Percentiles rank a stretch among this genome's conserved stretches.
Conservation (phyloP, 805 yeast genomes). For the Metschnikowia shivogae region DNA sequence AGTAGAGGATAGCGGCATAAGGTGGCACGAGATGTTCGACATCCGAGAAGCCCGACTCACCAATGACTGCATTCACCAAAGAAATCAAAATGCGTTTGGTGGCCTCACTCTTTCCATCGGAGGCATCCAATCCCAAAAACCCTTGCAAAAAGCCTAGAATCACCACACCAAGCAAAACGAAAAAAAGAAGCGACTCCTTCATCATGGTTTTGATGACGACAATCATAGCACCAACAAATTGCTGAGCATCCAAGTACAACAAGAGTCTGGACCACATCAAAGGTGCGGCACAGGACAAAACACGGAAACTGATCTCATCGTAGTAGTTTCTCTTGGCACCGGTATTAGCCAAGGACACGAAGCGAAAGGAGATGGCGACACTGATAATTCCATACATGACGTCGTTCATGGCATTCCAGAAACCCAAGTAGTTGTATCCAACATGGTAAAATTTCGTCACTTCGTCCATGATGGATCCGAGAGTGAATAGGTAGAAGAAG, state of each 20-base stretch:
- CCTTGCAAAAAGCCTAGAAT: constrained; percentile 83
- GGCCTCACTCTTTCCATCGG: constrained; percentile 79
- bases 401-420: constrained; percentile 78
- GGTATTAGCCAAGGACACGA: constrained; percentile 28
- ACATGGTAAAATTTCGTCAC: constrained; percentile 67
- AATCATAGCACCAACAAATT: constrained; percentile 84
- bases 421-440: constrained; percentile 66
- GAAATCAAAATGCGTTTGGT: constrained; percentile 60
- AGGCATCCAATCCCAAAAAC: constrained; percentile 78
- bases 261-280: constrained; percentile 80
- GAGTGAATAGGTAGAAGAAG: constrained; percentile 59
- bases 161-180: constrained; percentile 65
- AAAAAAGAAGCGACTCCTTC: constrained; percentile 81
- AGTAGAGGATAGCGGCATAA: constrained; percentile 75
- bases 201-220: constrained; percentile 82
- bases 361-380: constrained; percentile 52
- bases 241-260: constrained; percentile 70
- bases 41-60: constrained; percentile 67
- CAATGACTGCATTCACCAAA: constrained; percentile 67
- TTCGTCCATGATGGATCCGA: constrained; percentile 68
- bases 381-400: constrained; percentile 54
- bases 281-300: constrained; percentile 79
- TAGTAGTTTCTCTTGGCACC: constrained; percentile 27
- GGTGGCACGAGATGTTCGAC: constrained; percentile 77
- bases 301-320: constrained; percentile 61